Conservation (phyloP, 2,329 filamentous ascomycete species). For the Neopestalotiopsis clavispora region DNA sequence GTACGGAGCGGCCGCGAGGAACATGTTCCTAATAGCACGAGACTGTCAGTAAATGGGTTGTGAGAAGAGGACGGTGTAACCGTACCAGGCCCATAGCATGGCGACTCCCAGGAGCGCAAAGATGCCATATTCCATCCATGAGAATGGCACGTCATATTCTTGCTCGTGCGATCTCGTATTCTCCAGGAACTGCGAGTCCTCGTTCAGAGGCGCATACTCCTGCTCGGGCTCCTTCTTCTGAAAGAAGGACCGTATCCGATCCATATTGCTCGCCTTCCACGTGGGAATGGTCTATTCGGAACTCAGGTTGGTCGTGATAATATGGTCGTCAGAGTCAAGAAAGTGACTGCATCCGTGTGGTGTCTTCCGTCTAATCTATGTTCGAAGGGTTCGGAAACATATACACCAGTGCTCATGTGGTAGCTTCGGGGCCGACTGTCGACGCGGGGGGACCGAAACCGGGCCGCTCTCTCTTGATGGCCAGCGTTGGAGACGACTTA, state of each 20-base stretch:
- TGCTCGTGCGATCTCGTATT: conserved; percentile 32
- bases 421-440: not conserved
- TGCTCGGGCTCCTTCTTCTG: conserved; percentile 34
- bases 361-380: not conserved
- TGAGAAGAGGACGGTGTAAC: not conserved
- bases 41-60: conserved; percentile 20
- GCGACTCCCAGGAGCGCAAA: conserved; percentile 86
- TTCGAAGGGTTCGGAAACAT: not conserved
- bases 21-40: conserved; percentile 81
- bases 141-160: conserved; percentile 64
- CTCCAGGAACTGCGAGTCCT: conserved; percentile 27
- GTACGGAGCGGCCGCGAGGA: conserved; percentile 91
- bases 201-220: conserved; percentile 41
- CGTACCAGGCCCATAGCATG: conserved; percentile 97
- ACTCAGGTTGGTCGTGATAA: not conserved
- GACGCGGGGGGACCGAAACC: not conserved
- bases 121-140: conserved; percentile 83
- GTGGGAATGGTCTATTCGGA: not conserved
- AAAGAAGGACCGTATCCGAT: conserved; percentile 44
- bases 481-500: not conserved
- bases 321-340: not conserved
- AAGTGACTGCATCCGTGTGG: not conserved
- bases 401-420: not conserved
- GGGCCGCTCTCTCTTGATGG: not conserved
- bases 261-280: conserved; percentile 29